Percentiles rank a stretch among this genome's conserved stretches.
Evolutionary conservation across 345 rosid genomes (phyloP).

Genomic region (Pistacia atlantica): DNA sequence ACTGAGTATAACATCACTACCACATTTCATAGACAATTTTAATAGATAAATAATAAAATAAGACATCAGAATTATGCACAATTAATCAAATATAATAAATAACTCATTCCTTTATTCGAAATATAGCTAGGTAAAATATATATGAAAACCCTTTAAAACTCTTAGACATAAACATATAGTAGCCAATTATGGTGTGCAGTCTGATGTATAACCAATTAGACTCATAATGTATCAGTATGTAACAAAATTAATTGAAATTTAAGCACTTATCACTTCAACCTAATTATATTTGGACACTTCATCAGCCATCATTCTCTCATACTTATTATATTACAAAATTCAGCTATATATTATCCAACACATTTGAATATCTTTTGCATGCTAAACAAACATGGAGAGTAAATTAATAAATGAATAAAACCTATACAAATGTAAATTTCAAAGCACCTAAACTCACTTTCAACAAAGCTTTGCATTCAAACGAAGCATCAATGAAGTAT

Average conservation of each 20-base stretch:
- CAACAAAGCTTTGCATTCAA: background rate
- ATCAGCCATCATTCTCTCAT: no score
- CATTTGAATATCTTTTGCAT: background rate
- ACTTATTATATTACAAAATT: background rate
- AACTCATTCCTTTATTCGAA: no score
- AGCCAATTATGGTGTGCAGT: no score
- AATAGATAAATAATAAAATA: no score
- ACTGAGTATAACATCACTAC: no score
- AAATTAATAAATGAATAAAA: background rate
- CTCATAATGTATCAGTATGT: background rate
- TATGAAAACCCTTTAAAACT: no score
- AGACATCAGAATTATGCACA: no score
- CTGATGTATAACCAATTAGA: no score
- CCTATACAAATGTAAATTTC: background rate
- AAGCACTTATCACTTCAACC: background rate
- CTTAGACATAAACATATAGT: no score
- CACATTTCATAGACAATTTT: no score
- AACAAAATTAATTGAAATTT: background rate
- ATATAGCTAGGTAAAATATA: no score
- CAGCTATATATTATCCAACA: background rate
- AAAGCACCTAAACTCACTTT: background rate
- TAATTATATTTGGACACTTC: background rate
- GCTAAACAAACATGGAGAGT: background rate
- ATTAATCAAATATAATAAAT: no score
- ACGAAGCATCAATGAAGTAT: conserved; percentile 6